A percentile compares a stretch with the other conserved stretches of the same genome.
phyloP scores from a whole-genome alignment of 2,329 filamentous ascomycete species.

The Hypomyces perniciosus region DNA sequence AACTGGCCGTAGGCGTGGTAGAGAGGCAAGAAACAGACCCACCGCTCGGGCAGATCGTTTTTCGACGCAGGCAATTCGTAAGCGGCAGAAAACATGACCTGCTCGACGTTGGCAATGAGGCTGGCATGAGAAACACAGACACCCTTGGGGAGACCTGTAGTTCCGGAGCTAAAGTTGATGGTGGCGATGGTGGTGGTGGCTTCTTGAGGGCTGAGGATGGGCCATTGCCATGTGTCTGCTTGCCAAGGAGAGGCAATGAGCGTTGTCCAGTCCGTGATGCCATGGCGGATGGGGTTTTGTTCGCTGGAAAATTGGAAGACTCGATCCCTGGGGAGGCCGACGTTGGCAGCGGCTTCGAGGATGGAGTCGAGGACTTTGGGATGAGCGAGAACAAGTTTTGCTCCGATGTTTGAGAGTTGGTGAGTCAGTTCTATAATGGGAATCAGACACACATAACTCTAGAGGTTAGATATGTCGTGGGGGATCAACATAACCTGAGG shows the following conservation, averaged over 20 bases:
- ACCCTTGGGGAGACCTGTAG: conserved; percentile 46
- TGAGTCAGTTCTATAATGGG: conserved; percentile 40
- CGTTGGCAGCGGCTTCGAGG: conserved; percentile 36
- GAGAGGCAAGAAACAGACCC: conserved; percentile 58
- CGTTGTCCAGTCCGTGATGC: conserved; percentile 37
- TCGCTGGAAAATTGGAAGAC: conserved; percentile 46
- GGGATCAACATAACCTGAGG: conserved; percentile 32
- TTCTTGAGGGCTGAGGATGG: conserved; percentile 29
- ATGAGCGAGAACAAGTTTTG: conserved; percentile 45
- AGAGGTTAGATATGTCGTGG: neutral
- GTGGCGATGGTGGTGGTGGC: conserved; percentile 32
- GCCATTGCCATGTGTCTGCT: conserved; percentile 36
- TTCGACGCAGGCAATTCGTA: conserved; percentile 21
- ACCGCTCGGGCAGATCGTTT: conserved; percentile 38
- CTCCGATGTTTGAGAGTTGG: conserved; percentile 45
- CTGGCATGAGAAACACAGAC: conserved; percentile 45
- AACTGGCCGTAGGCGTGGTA: conserved; percentile 57
- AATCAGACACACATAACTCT: neutral
- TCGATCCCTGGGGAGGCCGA: conserved; percentile 32
- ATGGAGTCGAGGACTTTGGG: conserved; percentile 38
- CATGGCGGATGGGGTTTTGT: conserved; percentile 22
- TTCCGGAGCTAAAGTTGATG: conserved; percentile 47
- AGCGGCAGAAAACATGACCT: conserved; percentile 41
- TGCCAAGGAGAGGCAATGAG: conserved; percentile 30
- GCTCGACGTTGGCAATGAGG: conserved; percentile 43